phyloP scores from a whole-genome alignment of 345 rosid species.

The Eucalyptus curtisii region DNA sequence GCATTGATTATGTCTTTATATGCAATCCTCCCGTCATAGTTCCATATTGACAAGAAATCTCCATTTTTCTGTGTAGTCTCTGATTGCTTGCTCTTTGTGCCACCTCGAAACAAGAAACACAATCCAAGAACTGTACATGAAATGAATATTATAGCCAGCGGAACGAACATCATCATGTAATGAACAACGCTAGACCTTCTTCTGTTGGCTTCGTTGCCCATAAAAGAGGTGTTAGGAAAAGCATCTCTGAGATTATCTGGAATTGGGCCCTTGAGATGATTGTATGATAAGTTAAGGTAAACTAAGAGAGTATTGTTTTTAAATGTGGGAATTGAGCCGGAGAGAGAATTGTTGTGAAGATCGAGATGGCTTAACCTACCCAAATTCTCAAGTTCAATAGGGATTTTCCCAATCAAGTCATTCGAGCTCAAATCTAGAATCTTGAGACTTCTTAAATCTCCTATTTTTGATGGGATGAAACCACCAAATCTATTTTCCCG shows the following conservation, averaged over 20 bases:
- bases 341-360: not conserved
- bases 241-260: not conserved
- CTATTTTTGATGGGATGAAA: not conserved
- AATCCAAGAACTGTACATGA: fast-evolving
- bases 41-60: not conserved
- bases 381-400: not conserved
- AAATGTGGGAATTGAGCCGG: not conserved
- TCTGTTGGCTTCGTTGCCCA: not conserved
- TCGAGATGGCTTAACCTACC: not conserved
- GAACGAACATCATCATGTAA: not conserved
- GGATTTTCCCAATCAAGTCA: not conserved
- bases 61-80: not conserved
- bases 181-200: not conserved
- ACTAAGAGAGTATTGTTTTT: not conserved
- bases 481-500: not conserved
- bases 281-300: not conserved
- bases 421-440: not conserved
- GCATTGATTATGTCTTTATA: conserved; percentile 2
- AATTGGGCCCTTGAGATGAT: not conserved
- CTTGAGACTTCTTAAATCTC: not conserved
- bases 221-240: fast-evolving
- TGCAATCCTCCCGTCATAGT: conserved; percentile 7
- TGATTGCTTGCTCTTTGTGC: not conserved
- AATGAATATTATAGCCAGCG: not conserved
- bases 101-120: not conserved